Evolutionary conservation across 257 asterid genomes (phyloP), one percentile per base, ranked within the genome.

Genomic region (Thymus quinquecostatus): DNA sequence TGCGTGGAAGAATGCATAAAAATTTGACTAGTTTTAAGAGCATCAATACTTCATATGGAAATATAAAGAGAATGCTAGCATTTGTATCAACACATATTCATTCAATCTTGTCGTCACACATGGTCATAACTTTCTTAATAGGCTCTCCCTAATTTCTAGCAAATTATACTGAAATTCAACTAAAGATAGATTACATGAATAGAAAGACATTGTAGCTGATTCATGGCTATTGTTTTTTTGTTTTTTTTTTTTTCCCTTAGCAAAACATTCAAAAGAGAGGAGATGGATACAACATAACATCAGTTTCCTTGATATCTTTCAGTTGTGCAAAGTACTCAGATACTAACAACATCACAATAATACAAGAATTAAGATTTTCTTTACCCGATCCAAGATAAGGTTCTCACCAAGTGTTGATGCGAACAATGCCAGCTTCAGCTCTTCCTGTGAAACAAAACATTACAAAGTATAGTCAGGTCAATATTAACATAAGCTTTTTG

Each of bases 311-410:
- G 14, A 21, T 21, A 14, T 61, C 51, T 2, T 60, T 36, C 5
- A 1, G 12, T n/a, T 13, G 48, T n/a, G 48, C 48, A 56, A 10
- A 30, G 40, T 57, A 30, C 43, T 57, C 27, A 12, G 27, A 8
- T 40, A 6, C 33, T 10, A 28, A 54, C 70, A 38, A 80, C 55
- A 63, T 67, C 58, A 34, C 66, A 5, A 49, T 9, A 14, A 38
- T 54, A 28, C 29, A 70, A 8, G 70, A 70, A 62, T 40, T 38
- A 36, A 60, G 48, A 32, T 57, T 60, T n/a, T 51, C 60, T 38
- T 88, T 92, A 92, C 98, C 96, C 97, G 80, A 62, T 88, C 98
- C 81, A 90, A 66, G 67, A 92, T 84, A 76, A 92, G 92, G 75
- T 86, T 88, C 78, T 88, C 89, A 47, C 95, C 89, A 21, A 53